A percentile compares a stretch with the other conserved stretches of the same genome.
Evolutionary conservation across 1,284 basidiomycete species (phyloP).

Genomic region (Ceratobasidium sp.): DNA sequence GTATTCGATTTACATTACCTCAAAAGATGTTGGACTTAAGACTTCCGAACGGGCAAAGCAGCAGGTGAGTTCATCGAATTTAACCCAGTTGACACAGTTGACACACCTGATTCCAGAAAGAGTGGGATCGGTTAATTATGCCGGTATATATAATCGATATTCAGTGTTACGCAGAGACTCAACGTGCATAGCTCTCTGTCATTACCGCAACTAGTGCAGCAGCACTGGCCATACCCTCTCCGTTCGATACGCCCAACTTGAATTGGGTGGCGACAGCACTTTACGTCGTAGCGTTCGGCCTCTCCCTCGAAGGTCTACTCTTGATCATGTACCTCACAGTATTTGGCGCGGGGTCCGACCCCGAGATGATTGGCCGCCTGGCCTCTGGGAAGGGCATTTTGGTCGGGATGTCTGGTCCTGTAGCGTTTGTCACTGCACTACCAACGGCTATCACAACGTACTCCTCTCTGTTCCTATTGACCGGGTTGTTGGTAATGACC

Average conservation of each 20-base stretch:
- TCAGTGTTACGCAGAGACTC: not conserved
- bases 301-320: slow-evolving; percentile 37
- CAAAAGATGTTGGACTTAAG: not conserved
- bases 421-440: slow-evolving; percentile 27
- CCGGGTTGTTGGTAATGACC: slow-evolving; percentile 33
- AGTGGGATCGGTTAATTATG: slow-evolving; percentile 13
- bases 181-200: slow-evolving; percentile 2
- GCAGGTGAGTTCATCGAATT: slow-evolving; percentile 2
- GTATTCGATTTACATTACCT: not conserved
- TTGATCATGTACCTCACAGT: slow-evolving; percentile 37
- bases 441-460: slow-evolving; percentile 38
- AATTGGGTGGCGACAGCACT: slow-evolving; percentile 26
- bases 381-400: slow-evolving; percentile 32
- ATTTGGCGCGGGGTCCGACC: slow-evolving; percentile 25
- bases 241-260: slow-evolving; percentile 24
- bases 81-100: not conserved
- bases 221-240: slow-evolving; percentile 39
- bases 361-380: slow-evolving; percentile 29
- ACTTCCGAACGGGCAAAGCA: not conserved
- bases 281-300: slow-evolving; percentile 29
- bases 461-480: slow-evolving; percentile 24
- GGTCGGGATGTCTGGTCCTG: slow-evolving; percentile 18
- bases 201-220: slow-evolving; percentile 33
- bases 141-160: not conserved
- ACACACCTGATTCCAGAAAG: not conserved